Conservation (phyloP, 495 filamentous ascomycete species). For the Beverwykella pulmonaria region DNA sequence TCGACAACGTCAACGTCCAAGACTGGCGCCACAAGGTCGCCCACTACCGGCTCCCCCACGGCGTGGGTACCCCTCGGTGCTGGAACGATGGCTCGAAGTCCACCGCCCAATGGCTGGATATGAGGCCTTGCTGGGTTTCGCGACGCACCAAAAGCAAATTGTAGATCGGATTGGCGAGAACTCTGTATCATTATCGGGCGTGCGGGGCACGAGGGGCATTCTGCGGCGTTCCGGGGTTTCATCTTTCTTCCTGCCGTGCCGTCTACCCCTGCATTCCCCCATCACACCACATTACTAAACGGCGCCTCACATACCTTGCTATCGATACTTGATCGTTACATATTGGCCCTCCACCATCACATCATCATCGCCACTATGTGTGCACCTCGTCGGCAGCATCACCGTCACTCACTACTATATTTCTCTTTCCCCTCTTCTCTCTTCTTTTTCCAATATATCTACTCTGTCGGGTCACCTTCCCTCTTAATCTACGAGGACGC, state of each 20-base stretch:
- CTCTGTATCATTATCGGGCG: neutral
- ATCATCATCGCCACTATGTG: too few relatives aligned
- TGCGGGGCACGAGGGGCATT: slow-evolving; percentile 4
- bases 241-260: slow-evolving; percentile 7
- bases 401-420: neutral
- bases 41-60: slow-evolving; percentile 13
- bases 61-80: slow-evolving; percentile 32
- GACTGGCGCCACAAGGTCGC: neutral
- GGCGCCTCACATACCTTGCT: too few relatives aligned
- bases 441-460: neutral
- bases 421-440: neutral
- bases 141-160: neutral
- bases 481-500: too few relatives aligned
- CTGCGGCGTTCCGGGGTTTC: slow-evolving; percentile 23
- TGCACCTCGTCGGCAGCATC: neutral
- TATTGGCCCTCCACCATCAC: too few relatives aligned
- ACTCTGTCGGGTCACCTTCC: neutral
- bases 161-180: slow-evolving; percentile 1
- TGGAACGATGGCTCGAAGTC: slow-evolving; percentile 36
- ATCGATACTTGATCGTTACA: too few relatives aligned
- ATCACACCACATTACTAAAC: neutral
- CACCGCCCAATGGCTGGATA: slow-evolving; percentile 36
- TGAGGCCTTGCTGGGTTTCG: slow-evolving; percentile 10
- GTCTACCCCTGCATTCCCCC: neutral
- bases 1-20: neutral